phyloP scores from a whole-genome alignment of 169 alveolate species.

The Ophryocystis elektroscirrha region DNA sequence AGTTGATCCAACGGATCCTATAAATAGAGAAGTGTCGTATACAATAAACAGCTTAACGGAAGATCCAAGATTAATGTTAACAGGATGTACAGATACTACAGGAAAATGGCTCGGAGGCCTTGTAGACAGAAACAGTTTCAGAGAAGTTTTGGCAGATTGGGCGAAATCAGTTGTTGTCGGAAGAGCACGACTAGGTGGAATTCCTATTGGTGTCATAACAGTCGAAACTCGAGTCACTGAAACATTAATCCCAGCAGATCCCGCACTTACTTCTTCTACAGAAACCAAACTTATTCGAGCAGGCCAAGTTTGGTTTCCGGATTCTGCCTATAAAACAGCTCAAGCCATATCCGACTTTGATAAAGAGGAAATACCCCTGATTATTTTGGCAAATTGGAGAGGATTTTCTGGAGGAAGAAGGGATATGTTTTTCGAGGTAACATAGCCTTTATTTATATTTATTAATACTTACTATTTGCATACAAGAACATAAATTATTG shows the following conservation, averaged over 20 bases:
- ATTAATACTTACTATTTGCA: too few relatives aligned
- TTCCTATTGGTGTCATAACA: conserved; percentile 39
- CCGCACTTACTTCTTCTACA: conserved; percentile 32
- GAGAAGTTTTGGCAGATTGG: conserved; percentile 41
- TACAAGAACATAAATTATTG: too few relatives aligned
- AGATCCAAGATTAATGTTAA: conserved; percentile 37
- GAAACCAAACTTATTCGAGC: conserved; percentile 35
- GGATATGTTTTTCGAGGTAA: conserved; percentile 41
- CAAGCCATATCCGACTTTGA: conserved; percentile 52
- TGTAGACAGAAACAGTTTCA: conserved; percentile 32
- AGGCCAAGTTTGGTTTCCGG: conserved; percentile 53
- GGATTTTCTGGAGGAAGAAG: conserved; percentile 52
- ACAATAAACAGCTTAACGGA: conserved; percentile 24
- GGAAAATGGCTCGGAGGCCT: conserved; percentile 30
- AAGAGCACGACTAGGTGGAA: conserved; percentile 43
- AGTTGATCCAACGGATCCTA: conserved; percentile 26
- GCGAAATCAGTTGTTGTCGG: conserved; percentile 43
- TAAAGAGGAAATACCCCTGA: conserved; percentile 43
- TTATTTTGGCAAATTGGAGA: conserved; percentile 42
- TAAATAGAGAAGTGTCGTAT: conserved; percentile 25
- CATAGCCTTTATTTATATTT: too few relatives aligned
- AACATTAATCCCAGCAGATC: conserved; percentile 34
- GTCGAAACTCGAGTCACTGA: conserved; percentile 33
- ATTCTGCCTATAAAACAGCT: conserved; percentile 56
- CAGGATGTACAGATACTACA: conserved; percentile 17